Percentiles rank a stretch among this genome's conserved stretches.
phyloP scores from a whole-genome alignment of 2,329 filamentous ascomycete species.

The Cordyceps javanica region DNA sequence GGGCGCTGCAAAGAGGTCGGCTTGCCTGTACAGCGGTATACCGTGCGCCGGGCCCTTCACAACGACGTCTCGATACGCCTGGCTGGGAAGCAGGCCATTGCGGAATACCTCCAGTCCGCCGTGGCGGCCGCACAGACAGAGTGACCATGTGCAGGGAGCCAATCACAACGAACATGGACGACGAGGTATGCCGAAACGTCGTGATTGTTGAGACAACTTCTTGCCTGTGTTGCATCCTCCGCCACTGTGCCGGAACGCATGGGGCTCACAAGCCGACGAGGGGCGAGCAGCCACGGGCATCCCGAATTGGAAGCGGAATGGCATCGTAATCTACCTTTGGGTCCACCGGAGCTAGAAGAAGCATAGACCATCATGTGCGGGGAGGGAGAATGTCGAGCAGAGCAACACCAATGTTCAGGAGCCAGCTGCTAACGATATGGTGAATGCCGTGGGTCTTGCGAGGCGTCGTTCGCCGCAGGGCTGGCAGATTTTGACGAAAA shows the following conservation, averaged over 20 bases:
- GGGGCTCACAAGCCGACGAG: background rate
- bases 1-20: constrained; percentile 42
- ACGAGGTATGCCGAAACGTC: background rate
- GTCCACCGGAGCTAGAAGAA: constrained; percentile 1
- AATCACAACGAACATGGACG: background rate
- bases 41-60: constrained; percentile 46
- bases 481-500: background rate
- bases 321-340: background rate
- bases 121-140: constrained; percentile 11
- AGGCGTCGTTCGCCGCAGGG: background rate
- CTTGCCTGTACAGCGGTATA: constrained; percentile 37
- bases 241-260: background rate
- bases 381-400: background rate
- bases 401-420: background rate
- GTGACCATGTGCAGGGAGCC: background rate
- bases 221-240: background rate
- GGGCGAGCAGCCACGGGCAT: background rate
- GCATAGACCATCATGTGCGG: constrained; percentile 6
- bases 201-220: background rate
- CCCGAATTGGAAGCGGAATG: background rate
- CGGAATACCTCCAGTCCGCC: constrained; percentile 32
- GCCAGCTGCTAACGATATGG: background rate
- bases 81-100: constrained; percentile 39
- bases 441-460: background rate
- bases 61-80: constrained; percentile 46